These are phyloP conservation scores for Phytophthora hybrid DNA, from an alignment of 352 stramenopile species.

Conservation along the genomic window DNA sequence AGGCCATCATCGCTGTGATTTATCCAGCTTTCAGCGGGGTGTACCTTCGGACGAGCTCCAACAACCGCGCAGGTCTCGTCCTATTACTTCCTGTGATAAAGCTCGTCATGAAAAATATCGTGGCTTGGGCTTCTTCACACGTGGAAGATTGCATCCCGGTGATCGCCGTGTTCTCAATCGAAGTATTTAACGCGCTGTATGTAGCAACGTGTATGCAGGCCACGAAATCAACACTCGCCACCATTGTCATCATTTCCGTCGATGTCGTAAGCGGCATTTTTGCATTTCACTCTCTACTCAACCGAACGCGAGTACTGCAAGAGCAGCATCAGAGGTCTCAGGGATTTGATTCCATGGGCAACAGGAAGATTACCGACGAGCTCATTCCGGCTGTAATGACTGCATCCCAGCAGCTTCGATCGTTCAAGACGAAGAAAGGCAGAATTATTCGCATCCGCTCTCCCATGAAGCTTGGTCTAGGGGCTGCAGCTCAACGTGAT, in stretches of 20 bases:
- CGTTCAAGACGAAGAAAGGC: slow-evolving; percentile 8
- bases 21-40: slow-evolving; percentile 28
- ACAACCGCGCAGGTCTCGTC: slow-evolving; percentile 11
- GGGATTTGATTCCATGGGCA: neutral
- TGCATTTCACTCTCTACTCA: slow-evolving; percentile 3
- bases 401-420: neutral
- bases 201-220: slow-evolving; percentile 36
- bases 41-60: neutral
- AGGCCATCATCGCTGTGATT: slow-evolving; percentile 25
- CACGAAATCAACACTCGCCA: slow-evolving; percentile 27
- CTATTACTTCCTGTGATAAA: slow-evolving; percentile 22
- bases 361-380: neutral
- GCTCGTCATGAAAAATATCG: slow-evolving; percentile 33
- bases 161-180: slow-evolving; percentile 37
- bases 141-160: slow-evolving; percentile 38
- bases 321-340: neutral
- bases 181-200: slow-evolving; percentile 47
- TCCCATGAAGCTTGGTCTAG: slow-evolving; percentile 3
- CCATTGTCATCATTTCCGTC: slow-evolving; percentile 26
- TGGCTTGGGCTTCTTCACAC: slow-evolving; percentile 20
- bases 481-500: neutral
- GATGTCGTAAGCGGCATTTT: slow-evolving; percentile 20
- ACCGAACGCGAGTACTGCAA: neutral
- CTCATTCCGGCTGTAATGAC: slow-evolving; percentile 6
- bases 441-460: slow-evolving; percentile 15